A percentile compares a stretch with the other conserved stretches of the same genome.
Evolutionary conservation across 257 asterid species (phyloP).

Genomic region (Solanum chiquidenum): DNA sequence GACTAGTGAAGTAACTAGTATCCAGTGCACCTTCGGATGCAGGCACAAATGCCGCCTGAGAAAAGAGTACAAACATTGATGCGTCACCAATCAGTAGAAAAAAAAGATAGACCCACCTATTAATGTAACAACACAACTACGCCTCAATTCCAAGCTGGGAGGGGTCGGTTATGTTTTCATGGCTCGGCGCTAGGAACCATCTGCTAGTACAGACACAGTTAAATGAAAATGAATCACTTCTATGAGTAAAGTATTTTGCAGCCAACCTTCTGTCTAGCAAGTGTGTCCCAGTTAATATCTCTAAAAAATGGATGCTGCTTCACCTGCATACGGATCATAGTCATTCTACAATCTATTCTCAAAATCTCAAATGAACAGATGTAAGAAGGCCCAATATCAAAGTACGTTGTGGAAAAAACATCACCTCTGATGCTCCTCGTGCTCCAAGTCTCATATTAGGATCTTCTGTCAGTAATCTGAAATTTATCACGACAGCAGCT

Average conservation of each 20-base stretch:
- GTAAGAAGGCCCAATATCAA: not conserved
- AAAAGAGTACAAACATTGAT: not conserved
- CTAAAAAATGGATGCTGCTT: conserved; percentile 86
- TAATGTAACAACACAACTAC: not conserved
- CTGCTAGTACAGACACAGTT: not conserved
- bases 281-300: conserved; percentile 98
- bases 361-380: not conserved
- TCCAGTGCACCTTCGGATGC: conserved; percentile 87
- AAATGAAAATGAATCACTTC: not conserved
- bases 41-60: conserved; percentile 93
- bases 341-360: not conserved
- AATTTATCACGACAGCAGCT: not conserved
- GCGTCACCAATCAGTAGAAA: not conserved
- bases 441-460: conserved; percentile 97
- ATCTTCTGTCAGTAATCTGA: conserved; percentile 90
- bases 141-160: not conserved
- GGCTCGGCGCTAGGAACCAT: not conserved
- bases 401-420: not conserved
- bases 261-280: conserved; percentile 90
- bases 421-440: conserved; percentile 85
- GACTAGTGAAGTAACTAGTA: conserved; percentile 94
- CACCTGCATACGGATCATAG: conserved; percentile 42
- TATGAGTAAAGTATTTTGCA: not conserved
- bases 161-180: not conserved
- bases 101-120: not conserved